phyloP scores from a whole-genome alignment of 2,329 filamentous ascomycete species.

The Scedosporium dehoogii region DNA sequence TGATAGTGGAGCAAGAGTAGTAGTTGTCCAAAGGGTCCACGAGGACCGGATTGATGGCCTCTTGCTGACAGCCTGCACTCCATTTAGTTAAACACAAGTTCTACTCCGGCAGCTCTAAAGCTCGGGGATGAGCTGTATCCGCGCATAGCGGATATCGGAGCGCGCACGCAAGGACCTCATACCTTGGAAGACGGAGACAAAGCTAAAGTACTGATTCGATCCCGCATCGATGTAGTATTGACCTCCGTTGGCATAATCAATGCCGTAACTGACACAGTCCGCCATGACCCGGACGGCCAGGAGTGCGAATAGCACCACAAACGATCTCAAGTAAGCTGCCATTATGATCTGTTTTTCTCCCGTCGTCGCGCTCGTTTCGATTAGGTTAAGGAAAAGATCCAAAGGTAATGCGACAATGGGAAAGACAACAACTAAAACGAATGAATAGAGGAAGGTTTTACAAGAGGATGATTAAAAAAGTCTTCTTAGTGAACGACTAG shows the following conservation, averaged over 20 bases:
- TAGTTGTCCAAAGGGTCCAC: conserved; percentile 21
- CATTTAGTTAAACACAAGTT: background rate
- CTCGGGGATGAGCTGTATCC: background rate
- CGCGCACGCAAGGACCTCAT: background rate
- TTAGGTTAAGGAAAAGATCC: background rate
- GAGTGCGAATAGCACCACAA: conserved; percentile 11
- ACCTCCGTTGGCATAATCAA: conserved; percentile 27
- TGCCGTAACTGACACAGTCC: conserved; percentile 24
- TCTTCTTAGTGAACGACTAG: background rate
- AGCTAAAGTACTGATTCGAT: conserved; percentile 27
- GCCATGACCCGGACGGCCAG: conserved; percentile 14
- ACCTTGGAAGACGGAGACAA: conserved; percentile 28
- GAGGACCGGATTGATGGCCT: conserved; percentile 24
- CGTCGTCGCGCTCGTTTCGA: background rate
- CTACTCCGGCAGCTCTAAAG: background rate
- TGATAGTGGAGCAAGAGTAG: conserved; percentile 25
- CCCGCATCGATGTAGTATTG: conserved; percentile 26
- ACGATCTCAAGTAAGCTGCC: conserved; percentile 1
- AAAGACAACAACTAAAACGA: background rate
- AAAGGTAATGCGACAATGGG: background rate
- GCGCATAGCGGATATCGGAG: no score
- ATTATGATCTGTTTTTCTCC: background rate
- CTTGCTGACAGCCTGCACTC: conserved; percentile 21
- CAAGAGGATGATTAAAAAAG: background rate
- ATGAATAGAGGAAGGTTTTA: background rate